Evolutionary conservation across 805 yeast species (phyloP), one percentile per base, ranked within the genome.

Genomic region (Saturnispora halmiae): DNA sequence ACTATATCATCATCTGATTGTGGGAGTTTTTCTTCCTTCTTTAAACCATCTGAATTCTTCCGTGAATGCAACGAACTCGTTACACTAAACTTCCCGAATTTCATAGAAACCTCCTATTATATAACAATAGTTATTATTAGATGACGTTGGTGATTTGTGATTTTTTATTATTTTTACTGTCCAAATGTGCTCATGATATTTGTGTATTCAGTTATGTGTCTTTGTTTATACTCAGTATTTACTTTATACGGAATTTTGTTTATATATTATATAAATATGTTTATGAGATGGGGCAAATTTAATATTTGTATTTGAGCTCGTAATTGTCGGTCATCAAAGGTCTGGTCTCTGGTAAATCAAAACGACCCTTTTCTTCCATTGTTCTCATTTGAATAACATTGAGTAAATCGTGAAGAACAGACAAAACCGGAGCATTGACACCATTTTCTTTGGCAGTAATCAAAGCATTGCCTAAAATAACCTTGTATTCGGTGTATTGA

Each of bases 381-480:
- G 61, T 59, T 30, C 54, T 49, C 55, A 52, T 47, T 39, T 60
- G 64, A 18, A 60, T 52, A 28, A 60, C 48, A 36, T 52, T 58
- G 31, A 60, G 36, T 26, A 60, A 44, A 40, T 51, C 48, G 46
- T 51, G 53, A 40, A 60, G 44, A 9, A 56, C 46, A 3, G 50
- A 44, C 36, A 60, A 42, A 14, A 50, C 51, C 8, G 65, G 64
- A n/a, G 64, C 58, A 6, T 48, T 45, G 27, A 60, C 55, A 20
- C 51, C 52, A 36, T 58, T 54, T 36, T 53, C 50, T 27, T 50
- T 47, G 15, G 62, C 64, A 28, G 54, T 51, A 1, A 51, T 53
- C 40, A 60, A 43, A n/a, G 63, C 64, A 25, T 67, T 70, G 19
- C 73, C 73, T 30, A 70, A 41, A 38, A 70, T 67, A 22, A 61